phyloP scores from a whole-genome alignment of 2,329 filamentous ascomycete species.

The Botryotinia globosa region DNA sequence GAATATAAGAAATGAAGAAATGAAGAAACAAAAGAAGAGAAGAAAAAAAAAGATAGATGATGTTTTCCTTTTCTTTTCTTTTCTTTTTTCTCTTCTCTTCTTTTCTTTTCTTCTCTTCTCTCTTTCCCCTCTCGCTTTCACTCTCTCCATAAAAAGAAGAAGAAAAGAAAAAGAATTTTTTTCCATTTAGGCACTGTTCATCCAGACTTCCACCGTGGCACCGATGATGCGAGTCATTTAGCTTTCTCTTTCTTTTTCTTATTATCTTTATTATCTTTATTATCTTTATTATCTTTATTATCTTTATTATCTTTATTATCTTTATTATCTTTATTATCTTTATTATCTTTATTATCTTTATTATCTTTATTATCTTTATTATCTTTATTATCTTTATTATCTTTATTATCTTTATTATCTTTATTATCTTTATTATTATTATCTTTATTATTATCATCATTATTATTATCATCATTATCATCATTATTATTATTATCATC shows the following conservation, averaged over 20 bases:
- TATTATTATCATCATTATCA: neutral
- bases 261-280: neutral
- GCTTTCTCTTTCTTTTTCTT: neutral
- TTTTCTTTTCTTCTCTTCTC: neutral
- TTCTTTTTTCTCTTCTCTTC: no score
- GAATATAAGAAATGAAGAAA: no score
- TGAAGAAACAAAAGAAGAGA: neutral
- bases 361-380: no score
- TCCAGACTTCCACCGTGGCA: neutral
- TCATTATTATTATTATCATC: no score
- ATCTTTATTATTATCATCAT: neutral
- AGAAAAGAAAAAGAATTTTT: neutral
- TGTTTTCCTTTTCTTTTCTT: neutral
- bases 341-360: no score
- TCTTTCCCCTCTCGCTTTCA: neutral
- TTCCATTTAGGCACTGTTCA: neutral
- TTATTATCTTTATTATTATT: no score
- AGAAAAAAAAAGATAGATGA: neutral
- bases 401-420: no score
- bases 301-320: no score
- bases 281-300: no score
- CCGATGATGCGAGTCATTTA: constrained; percentile 18
- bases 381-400: no score
- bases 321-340: no score
- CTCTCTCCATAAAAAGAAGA: constrained; percentile 4